phyloP scores from a whole-genome alignment of 176 grass and related monocot species.

The Metroxylon sagu region DNA sequence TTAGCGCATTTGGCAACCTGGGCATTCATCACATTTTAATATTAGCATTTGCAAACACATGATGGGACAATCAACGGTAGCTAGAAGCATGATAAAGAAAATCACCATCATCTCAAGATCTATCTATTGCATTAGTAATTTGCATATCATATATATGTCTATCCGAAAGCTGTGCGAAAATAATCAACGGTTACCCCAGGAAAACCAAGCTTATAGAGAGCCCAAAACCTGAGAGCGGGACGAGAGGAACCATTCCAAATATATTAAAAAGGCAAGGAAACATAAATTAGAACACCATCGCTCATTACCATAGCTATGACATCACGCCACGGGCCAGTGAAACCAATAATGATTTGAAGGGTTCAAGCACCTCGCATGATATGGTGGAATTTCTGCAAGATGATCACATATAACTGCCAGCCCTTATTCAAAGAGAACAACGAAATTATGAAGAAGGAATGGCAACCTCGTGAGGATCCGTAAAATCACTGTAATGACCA shows the following conservation, averaged over 20 bases:
- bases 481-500: constrained; percentile 66
- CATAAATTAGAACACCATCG: not conserved
- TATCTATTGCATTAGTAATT: too few species aligned
- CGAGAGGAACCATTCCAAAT: constrained; percentile 47
- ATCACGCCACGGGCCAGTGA: constrained; percentile 96
- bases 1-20: constrained; percentile 97
- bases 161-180: too few species aligned
- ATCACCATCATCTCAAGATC: too few species aligned
- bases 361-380: constrained; percentile 95
- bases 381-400: constrained; percentile 70
- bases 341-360: constrained; percentile 91
- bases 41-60: too few species aligned
- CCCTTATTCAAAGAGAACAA: constrained; percentile 15
- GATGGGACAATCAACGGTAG: too few species aligned
- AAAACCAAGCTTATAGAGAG: constrained; percentile 95
- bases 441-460: not conserved
- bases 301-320: constrained; percentile 22
- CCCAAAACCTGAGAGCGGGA: constrained; percentile 71
- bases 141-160: too few species aligned
- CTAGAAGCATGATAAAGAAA: too few species aligned
- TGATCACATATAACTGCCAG: constrained; percentile 23
- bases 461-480: constrained; percentile 63
- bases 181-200: constrained; percentile 45
- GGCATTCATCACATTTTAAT: constrained; percentile 15
- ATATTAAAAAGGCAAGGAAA: constrained; percentile 11